These are phyloP conservation scores for Eutypa lata DNA, from an alignment of 2,329 filamentous ascomycete genomes.

Conservation along the genomic window DNA sequence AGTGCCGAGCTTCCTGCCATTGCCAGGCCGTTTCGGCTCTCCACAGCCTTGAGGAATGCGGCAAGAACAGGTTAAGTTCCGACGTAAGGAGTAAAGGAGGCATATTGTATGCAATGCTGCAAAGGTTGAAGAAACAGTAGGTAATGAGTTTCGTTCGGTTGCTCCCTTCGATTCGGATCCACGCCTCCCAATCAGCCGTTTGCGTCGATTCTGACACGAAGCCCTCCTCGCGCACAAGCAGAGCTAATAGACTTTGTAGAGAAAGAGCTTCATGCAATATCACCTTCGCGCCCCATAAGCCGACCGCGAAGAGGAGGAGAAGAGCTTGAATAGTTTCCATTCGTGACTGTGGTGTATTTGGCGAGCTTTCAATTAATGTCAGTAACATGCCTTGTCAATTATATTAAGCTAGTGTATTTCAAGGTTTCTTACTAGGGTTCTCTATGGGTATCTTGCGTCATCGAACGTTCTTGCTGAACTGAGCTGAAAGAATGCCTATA, in stretches of 20 bases:
- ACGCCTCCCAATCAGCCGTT: constrained; percentile 55
- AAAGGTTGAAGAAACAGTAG: constrained; percentile 62
- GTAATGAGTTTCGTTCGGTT: constrained; percentile 59
- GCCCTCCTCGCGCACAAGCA: constrained; percentile 57
- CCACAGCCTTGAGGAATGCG: constrained; percentile 55
- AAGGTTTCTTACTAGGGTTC: constrained; percentile 52
- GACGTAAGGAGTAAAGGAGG: constrained; percentile 56
- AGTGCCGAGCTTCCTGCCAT: constrained; percentile 56
- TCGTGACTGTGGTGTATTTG: constrained; percentile 56
- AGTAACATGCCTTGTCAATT: constrained; percentile 3
- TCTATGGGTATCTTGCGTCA: constrained; percentile 56
- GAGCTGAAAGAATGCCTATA: constrained; percentile 59
- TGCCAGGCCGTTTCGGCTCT: constrained; percentile 55
- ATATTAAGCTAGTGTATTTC: neutral
- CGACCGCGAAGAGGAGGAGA: constrained; percentile 57
- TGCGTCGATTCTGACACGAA: constrained; percentile 47
- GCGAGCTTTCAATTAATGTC: constrained; percentile 39
- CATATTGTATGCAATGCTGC: constrained; percentile 60
- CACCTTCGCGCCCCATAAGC: constrained; percentile 59
- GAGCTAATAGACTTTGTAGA: constrained; percentile 55
- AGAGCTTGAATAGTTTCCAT: constrained; percentile 66
- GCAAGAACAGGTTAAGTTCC: constrained; percentile 54
- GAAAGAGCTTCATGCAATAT: constrained; percentile 59
- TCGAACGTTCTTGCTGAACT: constrained; percentile 53
- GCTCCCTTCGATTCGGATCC: constrained; percentile 55